These are phyloP conservation scores for Begonia peltatifolia DNA, from an alignment of 306 rosid genomes.

Conservation along the genomic window DNA sequence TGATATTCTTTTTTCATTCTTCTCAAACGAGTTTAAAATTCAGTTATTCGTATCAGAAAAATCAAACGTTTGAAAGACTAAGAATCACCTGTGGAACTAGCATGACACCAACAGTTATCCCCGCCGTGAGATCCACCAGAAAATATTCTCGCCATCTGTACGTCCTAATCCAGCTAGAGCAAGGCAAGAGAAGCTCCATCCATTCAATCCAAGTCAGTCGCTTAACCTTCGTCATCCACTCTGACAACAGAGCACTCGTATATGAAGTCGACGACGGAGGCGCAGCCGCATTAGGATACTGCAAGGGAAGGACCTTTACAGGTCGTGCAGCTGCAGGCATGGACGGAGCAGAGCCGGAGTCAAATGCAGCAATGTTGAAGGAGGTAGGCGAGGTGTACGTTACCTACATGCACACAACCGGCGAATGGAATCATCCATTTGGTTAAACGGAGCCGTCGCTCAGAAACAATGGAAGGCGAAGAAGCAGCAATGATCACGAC, in stretches of 20 bases:
- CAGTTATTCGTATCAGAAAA: background rate
- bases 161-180: slow-evolving; percentile 75
- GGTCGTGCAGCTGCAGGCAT: slow-evolving; percentile 38
- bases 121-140: slow-evolving; percentile 74
- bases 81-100: slow-evolving; percentile 81
- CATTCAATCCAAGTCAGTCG: slow-evolving; percentile 60
- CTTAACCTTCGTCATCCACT: slow-evolving; percentile 36
- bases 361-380: slow-evolving; percentile 18
- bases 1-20: background rate
- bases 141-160: slow-evolving; percentile 83
- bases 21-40: background rate
- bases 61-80: slow-evolving; percentile 1
- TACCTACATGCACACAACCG: slow-evolving; percentile 65
- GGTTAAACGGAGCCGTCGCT: no score
- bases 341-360: slow-evolving; percentile 13
- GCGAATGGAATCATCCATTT: slow-evolving; percentile 20
- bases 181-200: slow-evolving; percentile 65
- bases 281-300: slow-evolving; percentile 42
- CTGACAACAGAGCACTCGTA: slow-evolving; percentile 10
- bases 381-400: slow-evolving; percentile 67
- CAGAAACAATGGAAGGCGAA: no score
- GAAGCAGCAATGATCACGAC: no score
- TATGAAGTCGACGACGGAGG: slow-evolving; percentile 14
- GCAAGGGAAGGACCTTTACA: slow-evolving; percentile 54
- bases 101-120: slow-evolving; percentile 82